phyloP scores from a whole-genome alignment of 2,329 filamentous ascomycete species.

The Monosporascus sp. region DNA sequence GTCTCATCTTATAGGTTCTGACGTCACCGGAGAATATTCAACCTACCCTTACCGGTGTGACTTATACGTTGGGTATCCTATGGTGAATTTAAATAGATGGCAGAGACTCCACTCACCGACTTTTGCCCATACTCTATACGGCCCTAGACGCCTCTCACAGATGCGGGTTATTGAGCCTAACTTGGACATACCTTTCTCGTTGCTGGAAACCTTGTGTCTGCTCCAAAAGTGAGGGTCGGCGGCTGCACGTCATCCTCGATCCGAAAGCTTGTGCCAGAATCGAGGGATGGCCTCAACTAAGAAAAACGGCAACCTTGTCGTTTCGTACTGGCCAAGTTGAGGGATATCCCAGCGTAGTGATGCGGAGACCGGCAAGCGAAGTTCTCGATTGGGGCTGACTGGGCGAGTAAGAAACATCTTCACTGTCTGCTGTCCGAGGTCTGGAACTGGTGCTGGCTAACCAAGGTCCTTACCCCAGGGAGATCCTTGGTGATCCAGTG shows the following conservation, averaged over 20 bases:
- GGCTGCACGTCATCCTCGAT: not conserved
- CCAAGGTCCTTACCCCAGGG: slow-evolving; percentile 10
- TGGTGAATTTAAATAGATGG: not conserved
- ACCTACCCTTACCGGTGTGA: not conserved
- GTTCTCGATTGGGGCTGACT: slow-evolving; percentile 12
- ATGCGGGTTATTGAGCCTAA: not conserved
- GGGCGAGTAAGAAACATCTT: slow-evolving; percentile 7
- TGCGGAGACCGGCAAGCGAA: slow-evolving; percentile 4
- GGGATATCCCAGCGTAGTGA: not conserved
- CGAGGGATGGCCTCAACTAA: not conserved
- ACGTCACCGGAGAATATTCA: not conserved
- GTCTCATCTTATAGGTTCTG: not conserved
- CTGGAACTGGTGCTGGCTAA: slow-evolving; percentile 11
- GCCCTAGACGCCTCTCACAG: not conserved
- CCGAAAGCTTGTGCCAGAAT: not conserved
- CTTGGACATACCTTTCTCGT: not conserved
- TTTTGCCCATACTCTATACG: slow-evolving; percentile 14
- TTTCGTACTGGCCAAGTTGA: not conserved
- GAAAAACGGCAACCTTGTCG: not conserved
- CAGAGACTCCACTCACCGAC: slow-evolving; percentile 16
- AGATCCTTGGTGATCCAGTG: slow-evolving; percentile 11
- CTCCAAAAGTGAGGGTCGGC: not conserved
- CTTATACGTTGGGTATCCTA: not conserved
- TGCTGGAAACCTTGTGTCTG: not conserved
- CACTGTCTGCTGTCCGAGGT: slow-evolving; percentile 3